Evolutionary conservation across 2,329 filamentous ascomycete species (phyloP).

Genomic region (Aspergillus pseudoglaucus): DNA sequence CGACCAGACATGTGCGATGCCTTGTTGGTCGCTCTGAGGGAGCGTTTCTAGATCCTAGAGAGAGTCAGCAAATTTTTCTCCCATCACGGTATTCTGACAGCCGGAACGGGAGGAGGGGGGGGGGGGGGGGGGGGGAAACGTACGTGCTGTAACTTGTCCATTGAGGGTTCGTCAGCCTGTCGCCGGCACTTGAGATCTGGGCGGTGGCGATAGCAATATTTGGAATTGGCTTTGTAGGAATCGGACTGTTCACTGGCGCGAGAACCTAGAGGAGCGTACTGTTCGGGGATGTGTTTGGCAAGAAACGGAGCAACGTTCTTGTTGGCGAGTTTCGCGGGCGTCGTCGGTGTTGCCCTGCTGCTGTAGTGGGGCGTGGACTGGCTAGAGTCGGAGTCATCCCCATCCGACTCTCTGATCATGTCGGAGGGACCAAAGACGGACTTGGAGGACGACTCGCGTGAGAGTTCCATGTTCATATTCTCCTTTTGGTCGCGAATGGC

Average conservation of each 20-base stretch:
- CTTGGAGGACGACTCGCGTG: constrained; percentile 4
- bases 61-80: constrained; percentile 1
- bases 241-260: constrained; percentile 23
- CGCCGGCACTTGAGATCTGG: constrained; percentile 90
- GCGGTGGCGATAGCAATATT: constrained; percentile 90
- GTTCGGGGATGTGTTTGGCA: constrained; percentile 78
- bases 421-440: constrained; percentile 17
- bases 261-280: constrained; percentile 71
- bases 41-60: constrained; percentile 75
- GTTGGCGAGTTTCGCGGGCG: constrained; percentile 57
- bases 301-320: constrained; percentile 83
- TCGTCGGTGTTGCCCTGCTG: constrained; percentile 34
- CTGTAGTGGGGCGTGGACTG: constrained; percentile 19
- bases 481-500: background rate
- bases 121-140: too few relatives aligned
- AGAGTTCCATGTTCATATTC: background rate
- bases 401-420: constrained; percentile 9
- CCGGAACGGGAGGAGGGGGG: too few relatives aligned
- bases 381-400: constrained; percentile 17
- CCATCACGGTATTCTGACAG: background rate
- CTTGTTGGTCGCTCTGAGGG: constrained; percentile 80
- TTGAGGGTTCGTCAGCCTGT: constrained; percentile 89
- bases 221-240: constrained; percentile 61
- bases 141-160: constrained; percentile 89
- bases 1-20: constrained; percentile 95